A percentile compares a stretch with the other conserved stretches of the same genome.
These are phyloP conservation scores for Calophaca sinica DNA, from an alignment of 306 rosid species.

Conservation along the genomic window DNA sequence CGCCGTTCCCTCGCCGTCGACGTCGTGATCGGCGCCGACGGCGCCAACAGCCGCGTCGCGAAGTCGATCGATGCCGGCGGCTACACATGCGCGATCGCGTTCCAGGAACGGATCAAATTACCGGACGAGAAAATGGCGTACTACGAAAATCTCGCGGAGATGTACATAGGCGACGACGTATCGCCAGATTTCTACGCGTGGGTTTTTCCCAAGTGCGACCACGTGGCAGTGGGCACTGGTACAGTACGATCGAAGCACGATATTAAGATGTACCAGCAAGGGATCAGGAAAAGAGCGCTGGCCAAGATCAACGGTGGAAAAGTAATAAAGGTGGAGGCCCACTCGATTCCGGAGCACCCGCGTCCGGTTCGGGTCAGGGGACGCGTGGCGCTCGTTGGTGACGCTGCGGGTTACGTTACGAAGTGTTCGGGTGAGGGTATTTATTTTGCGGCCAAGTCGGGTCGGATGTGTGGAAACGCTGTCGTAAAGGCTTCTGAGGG, in stretches of 20 bases:
- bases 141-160: constrained; percentile 80
- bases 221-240: constrained; percentile 97
- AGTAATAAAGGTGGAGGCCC: constrained; percentile 87
- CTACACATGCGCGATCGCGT: constrained; percentile 83
- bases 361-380: constrained; percentile 69
- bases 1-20: constrained; percentile 66
- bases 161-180: constrained; percentile 83
- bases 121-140: constrained; percentile 83
- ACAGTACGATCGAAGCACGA: constrained; percentile 71
- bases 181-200: constrained; percentile 97
- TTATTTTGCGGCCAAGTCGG: constrained; percentile 83
- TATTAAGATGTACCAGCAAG: constrained; percentile 71
- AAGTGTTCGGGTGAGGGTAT: constrained; percentile 94
- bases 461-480: constrained; percentile 78
- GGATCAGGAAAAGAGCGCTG: constrained; percentile 65
- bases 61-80: constrained; percentile 75
- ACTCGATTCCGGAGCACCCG: constrained; percentile 93
- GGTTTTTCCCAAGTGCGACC: constrained; percentile 95
- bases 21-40: constrained; percentile 88
- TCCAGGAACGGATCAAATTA: constrained; percentile 82
- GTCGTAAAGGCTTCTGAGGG: constrained; percentile 79
- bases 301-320: constrained; percentile 73
- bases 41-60: constrained; percentile 87
- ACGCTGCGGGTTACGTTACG: constrained; percentile 89
- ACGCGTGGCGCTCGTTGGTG: constrained; percentile 87